Evolutionary conservation across 169 alveolate genomes (phyloP), one percentile per base, ranked within the genome.

Genomic region (Fabrea salina): DNA sequence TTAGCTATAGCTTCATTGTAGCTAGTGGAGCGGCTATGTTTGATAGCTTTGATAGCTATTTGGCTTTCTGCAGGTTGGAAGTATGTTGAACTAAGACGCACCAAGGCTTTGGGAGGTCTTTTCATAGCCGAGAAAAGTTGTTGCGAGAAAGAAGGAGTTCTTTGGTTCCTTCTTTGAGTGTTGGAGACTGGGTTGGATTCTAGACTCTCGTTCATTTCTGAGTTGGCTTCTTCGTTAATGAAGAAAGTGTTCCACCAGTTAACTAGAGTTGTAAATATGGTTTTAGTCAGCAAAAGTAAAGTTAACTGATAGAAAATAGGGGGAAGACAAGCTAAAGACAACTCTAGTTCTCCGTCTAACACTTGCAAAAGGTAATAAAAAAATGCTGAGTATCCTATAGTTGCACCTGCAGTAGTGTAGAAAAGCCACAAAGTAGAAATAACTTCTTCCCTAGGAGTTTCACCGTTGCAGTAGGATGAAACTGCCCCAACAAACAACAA

Each of bases 181-280:
- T 40, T 30, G 72, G 72, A 5, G 33, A 32, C 33, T 40, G 72
- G 6, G 33, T 8, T 7, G 72, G 41, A 59, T 30, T 59, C 6
- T 22, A 11, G n/a, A 59, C n/a, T 30, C 41, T 59, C 11, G 66
- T 33, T 32, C 51, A 49, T 22, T 8, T 59, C 59, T 4, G 66
- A 54, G 22, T 8, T 6, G 72, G 7, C 7, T 11, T 32, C 72
- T 30, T 59, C n/a, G 8, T 59, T 8, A 5, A 59, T 8, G 19
- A 59, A 59, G 22, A 59, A 59, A 7, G 49, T 11, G 5, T 49
- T 59, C 72, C 72, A 59, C 72, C 72, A 59, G 11, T 59, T 59
- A 40, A 25, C 35, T 25, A 59, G 49, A 30, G n/a, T n/a, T n/a
- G n/a, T n/a, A n/a, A n/a, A n/a, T n/a, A n/a, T n/a, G n/a, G n/a